Conservation (phyloP, 352 stramenopile genomes). For the Pythium aquatile region DNA sequence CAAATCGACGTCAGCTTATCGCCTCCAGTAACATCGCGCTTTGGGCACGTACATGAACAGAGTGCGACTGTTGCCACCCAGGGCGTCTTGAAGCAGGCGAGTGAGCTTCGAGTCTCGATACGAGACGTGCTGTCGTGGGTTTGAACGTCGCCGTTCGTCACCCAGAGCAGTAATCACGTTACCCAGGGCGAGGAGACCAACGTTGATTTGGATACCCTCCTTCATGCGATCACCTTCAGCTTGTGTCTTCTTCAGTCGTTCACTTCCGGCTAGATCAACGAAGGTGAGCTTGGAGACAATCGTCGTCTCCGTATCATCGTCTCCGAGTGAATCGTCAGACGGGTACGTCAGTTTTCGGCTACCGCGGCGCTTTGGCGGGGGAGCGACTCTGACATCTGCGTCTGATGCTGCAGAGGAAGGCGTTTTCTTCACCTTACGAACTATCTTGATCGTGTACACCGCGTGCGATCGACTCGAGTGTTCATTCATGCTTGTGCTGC, state of each 20-base stretch:
- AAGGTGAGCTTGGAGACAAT: slow-evolving; percentile 85
- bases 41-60: slow-evolving; percentile 76
- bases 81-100: slow-evolving; percentile 76
- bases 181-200: slow-evolving; percentile 75
- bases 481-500: slow-evolving; percentile 88
- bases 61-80: slow-evolving; percentile 86
- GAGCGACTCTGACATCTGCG: background rate
- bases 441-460: slow-evolving; percentile 86
- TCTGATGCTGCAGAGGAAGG: background rate
- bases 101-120: slow-evolving; percentile 86
- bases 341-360: slow-evolving; percentile 14
- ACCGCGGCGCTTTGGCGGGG: slow-evolving; percentile 11
- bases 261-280: slow-evolving; percentile 83
- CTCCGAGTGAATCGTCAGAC: slow-evolving; percentile 15
- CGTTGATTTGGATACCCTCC: slow-evolving; percentile 89
- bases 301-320: slow-evolving; percentile 34
- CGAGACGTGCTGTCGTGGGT: slow-evolving; percentile 60
- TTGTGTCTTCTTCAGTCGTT: slow-evolving; percentile 84
- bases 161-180: slow-evolving; percentile 89
- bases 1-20: background rate
- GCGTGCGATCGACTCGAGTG: slow-evolving; percentile 85
- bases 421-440: slow-evolving; percentile 35
- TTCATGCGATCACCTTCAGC: slow-evolving; percentile 86
- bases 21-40: background rate
- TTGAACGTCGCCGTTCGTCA: slow-evolving; percentile 54